phyloP scores from a whole-genome alignment of 768 basidiomycete species.

The Phlebiopsis gigantea region DNA sequence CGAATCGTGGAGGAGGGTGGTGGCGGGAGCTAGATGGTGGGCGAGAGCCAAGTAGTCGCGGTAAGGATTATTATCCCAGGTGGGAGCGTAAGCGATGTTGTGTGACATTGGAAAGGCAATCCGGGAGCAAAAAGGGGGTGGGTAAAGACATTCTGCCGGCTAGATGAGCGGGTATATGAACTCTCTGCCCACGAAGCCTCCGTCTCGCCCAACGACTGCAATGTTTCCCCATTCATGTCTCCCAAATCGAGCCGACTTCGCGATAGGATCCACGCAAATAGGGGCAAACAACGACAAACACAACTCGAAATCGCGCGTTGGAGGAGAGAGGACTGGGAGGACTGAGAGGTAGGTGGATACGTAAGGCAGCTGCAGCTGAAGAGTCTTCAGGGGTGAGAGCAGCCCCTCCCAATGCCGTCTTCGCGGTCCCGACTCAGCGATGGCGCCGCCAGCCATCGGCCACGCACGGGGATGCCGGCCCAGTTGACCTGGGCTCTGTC shows the following conservation, averaged over 20 bases:
- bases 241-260: too few relatives aligned
- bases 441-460: too few relatives aligned
- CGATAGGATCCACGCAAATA: too few relatives aligned
- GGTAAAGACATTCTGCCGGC: not conserved
- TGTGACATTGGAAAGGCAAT: not conserved
- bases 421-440: too few relatives aligned
- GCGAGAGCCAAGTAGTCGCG: slow-evolving; percentile 6
- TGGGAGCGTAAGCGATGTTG: slow-evolving; percentile 13
- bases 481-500: too few relatives aligned
- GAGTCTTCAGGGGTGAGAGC: too few relatives aligned
- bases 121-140: not conserved
- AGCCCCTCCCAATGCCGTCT: too few relatives aligned
- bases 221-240: not conserved
- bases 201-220: not conserved
- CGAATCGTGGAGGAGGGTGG: not conserved
- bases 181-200: not conserved
- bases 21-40: not conserved
- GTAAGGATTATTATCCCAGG: not conserved
- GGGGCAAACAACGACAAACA: too few relatives aligned
- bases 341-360: not conserved
- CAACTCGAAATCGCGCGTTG: too few relatives aligned
- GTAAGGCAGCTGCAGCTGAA: too few relatives aligned
- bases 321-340: not conserved
- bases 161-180: not conserved
- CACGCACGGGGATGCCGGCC: too few relatives aligned